Percentiles rank a stretch among this genome's conserved stretches.
phyloP scores from a whole-genome alignment of 176 grass and related monocot genomes.

The Calamus simplicifolius region DNA sequence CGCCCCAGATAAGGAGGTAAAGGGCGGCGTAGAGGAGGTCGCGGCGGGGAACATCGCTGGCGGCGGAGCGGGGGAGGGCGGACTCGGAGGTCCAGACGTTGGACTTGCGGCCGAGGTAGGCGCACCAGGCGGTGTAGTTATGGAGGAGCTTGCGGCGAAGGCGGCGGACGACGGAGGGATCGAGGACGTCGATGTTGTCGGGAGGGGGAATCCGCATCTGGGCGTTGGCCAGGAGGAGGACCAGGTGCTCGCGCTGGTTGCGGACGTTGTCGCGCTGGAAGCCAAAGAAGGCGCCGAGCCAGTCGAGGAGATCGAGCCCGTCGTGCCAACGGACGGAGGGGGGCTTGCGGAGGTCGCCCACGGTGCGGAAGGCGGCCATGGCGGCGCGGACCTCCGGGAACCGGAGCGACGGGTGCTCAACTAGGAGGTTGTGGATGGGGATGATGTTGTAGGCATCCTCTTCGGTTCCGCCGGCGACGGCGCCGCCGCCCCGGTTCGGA shows the following conservation, averaged over 20 bases:
- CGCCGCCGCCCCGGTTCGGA: background rate
- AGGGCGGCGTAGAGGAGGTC: slow-evolving; percentile 72
- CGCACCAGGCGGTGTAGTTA: slow-evolving; percentile 79
- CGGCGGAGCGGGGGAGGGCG: slow-evolving; percentile 1
- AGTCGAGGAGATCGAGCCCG: slow-evolving; percentile 77
- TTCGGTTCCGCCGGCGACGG: background rate
- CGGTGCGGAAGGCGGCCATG: slow-evolving; percentile 40
- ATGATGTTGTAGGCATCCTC: slow-evolving; percentile 76
- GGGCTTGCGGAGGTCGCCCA: slow-evolving; percentile 43
- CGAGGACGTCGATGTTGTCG: slow-evolving; percentile 42
- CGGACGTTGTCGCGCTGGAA: slow-evolving; percentile 82
- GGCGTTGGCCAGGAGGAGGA: slow-evolving; percentile 88
- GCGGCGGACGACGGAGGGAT: slow-evolving; percentile 31
- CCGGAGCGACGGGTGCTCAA: slow-evolving; percentile 47
- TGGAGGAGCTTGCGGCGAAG: slow-evolving; percentile 72
- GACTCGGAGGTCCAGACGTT: slow-evolving; percentile 31
- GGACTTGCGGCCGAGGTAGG: slow-evolving; percentile 56
- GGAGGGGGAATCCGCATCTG: slow-evolving; percentile 50
- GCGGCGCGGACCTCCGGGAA: slow-evolving; percentile 84
- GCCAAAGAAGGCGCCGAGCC: slow-evolving; percentile 80
- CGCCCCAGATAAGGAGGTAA: slow-evolving; percentile 93
- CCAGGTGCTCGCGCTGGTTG: slow-evolving; percentile 96
- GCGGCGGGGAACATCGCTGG: slow-evolving; percentile 30
- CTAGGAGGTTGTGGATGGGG: slow-evolving; percentile 71
- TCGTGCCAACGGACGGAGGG: slow-evolving; percentile 23